Evolutionary conservation across 306 rosid species (phyloP).

Genomic region (Ormosia emarginata): DNA sequence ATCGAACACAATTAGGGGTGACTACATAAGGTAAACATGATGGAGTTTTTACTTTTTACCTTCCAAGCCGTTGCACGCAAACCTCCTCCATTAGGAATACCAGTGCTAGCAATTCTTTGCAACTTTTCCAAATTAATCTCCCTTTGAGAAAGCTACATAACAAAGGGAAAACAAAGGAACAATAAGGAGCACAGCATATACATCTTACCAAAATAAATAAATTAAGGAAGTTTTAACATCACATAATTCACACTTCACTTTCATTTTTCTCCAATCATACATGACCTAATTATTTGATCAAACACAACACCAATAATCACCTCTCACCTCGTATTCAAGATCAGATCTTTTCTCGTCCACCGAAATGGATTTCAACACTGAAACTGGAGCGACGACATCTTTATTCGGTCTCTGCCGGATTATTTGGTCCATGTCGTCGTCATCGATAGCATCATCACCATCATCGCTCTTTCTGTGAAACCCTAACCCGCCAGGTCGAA

Average conservation of each 20-base stretch:
- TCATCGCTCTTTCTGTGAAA: constrained; percentile 21
- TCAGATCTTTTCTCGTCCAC: constrained; percentile 72
- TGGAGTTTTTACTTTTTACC: constrained; percentile 32
- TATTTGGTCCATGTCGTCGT: not conserved
- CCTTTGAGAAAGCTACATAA: constrained; percentile 50
- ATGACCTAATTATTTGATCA: not conserved
- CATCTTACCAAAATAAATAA: too few relatives aligned
- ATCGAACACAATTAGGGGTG: too few relatives aligned
- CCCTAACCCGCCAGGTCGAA: constrained; percentile 48
- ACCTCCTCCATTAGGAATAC: constrained; percentile 72
- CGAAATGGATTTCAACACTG: constrained; percentile 51
- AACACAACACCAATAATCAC: not conserved
- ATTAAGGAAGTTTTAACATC: too few relatives aligned
- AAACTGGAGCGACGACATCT: constrained; percentile 32
- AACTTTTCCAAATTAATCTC: constrained; percentile 72
- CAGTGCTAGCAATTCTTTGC: constrained; percentile 67
- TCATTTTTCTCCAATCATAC: not conserved
- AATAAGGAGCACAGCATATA: not conserved
- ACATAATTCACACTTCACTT: constrained; percentile 2
- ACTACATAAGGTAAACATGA: not conserved
- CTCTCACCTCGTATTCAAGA: constrained; percentile 63
- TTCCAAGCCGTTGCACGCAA: constrained; percentile 74
- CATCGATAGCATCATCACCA: not conserved
- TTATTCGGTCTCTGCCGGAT: constrained; percentile 24
- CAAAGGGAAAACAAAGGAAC: not conserved